Base-by-base conservation (phyloP, 495 filamentous ascomycete species). In the Penicillium maclennaniae region DNA sequence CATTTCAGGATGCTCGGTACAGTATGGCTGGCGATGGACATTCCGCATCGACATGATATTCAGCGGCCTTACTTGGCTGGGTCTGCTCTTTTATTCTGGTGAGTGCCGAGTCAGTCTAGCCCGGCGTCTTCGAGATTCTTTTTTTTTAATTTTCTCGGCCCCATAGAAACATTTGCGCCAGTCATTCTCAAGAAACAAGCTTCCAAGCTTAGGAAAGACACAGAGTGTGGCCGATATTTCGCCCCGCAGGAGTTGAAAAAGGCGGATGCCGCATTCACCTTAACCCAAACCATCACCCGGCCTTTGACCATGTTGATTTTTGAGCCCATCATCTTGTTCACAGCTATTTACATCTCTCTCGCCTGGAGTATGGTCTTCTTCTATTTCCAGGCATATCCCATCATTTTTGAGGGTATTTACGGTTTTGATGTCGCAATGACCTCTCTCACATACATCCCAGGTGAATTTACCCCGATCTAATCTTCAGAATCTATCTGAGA, bases 281-380 rank as follows among this genome's bases (percentile, higher is more conserved):
- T 66, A 3, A 63, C 62, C 2, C 66, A 77, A n/a, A 74, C 71
- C 1, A 63, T 81, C n/a, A 76, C 71, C 8, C 67, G 79, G 2
- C 79, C 79, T 21, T 49, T 83, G 1, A 63, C 69, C 1, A 75
- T 79, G 68, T 56, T 77, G 7, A 23, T 71, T 6, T 69, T 63
- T 27, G 88, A 91, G 61, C 79, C 83, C 1, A 78, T 90, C 27
- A 81, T 91, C 12, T 70, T 81, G 14, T 84, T 83, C 27, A 82
- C 76, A 0, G 87, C 84, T 36, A 66, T 89, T 9, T 91, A 88
- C 66, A 75, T 89, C 2, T 76, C 84, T 0, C 68, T 88, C 4
- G 76, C 82, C 14, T 91, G 90, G 62, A 81, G 80, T n/a, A 83
- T 91, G 37, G 89, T 92, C 55, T 90, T 68, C 45, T 72, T 90